Evolutionary conservation across 768 basidiomycete species (phyloP), one percentile per base, ranked within the genome.

Genomic region (Amanita pallidorosea): DNA sequence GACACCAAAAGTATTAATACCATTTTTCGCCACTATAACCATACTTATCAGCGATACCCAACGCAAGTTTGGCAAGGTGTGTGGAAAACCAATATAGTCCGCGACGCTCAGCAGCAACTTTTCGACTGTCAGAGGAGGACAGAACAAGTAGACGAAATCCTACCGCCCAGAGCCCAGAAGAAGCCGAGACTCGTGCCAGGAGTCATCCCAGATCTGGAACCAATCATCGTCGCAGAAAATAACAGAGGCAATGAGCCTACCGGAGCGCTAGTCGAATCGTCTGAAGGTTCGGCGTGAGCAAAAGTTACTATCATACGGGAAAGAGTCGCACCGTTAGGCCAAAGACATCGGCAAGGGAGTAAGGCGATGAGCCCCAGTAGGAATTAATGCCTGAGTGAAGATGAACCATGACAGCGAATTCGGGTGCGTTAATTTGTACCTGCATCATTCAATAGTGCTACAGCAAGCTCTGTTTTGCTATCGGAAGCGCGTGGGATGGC

Each of bases 131-230:
- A 55, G 45, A 23, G 42, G 15, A 37, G 51, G n/a, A 50, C 20
- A 20, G n/a, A 20, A 31, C 11, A 44, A 18, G 2, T n/a, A 17
- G 20, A 13, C 36, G 48, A 18, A 38, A 34, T 11, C 63, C 25
- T 57, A 81, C 82, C 80, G 61, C 76, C 78, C 5, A 83, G 65
- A 12, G 79, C 75, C 81, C 81, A 86, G 59, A 86, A 83, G 63
- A 88, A 83, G 5, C 85, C 85, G 15, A 83, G 63, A 0, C 81
- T 77, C 7, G 81, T 80, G 4, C 82, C 82, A 13, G 83, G 75
- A 6, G 80, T 74, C 70, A 88, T 81, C 5, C 84, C 85, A 49
- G 73, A 76, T 23, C 81, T 85, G 34, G 12, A 4, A 55, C 29
- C 25, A 7, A 13, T 17, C n/a, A 11, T 53, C 3, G 52, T 25